Conservation (phyloP, 257 asterid genomes). For the Nyctanthes arbortristis region DNA sequence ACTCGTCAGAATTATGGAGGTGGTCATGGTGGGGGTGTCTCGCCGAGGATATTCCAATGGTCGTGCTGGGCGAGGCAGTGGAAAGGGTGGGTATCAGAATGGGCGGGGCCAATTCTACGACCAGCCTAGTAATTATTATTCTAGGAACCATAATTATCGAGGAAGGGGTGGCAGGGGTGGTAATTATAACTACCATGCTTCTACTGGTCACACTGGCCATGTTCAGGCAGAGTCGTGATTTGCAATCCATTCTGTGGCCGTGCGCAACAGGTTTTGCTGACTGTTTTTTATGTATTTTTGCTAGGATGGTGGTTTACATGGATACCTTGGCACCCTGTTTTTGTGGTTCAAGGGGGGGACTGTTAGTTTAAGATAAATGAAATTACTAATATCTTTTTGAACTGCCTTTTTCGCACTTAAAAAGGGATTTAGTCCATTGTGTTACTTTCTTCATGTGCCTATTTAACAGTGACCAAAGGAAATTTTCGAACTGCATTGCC, state of each 20-base stretch:
- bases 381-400: constrained; percentile 10
- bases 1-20: constrained; percentile 56
- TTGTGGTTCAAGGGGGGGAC: constrained; percentile 27
- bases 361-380: constrained; percentile 15
- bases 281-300: constrained; percentile 1
- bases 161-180: constrained; percentile 80
- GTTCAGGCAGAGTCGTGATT: constrained; percentile 49
- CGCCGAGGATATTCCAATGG: constrained; percentile 58
- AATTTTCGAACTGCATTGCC: neutral
- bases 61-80: constrained; percentile 59
- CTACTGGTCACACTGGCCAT: constrained; percentile 34
- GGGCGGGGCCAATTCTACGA: constrained; percentile 59
- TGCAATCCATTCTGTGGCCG: neutral
- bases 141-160: constrained; percentile 51
- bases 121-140: constrained; percentile 55
- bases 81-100: constrained; percentile 61
- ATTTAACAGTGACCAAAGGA: neutral
- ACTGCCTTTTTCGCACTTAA: constrained; percentile 3
- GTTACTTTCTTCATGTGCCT: neutral
- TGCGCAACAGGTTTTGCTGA: constrained; percentile 2
- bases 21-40: constrained; percentile 49
- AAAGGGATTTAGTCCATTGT: neutral
- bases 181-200: constrained; percentile 34
- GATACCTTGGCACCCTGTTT: constrained; percentile 26
- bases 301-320: constrained; percentile 19